Conservation (phyloP, 1,284 basidiomycete species). For the Ceratobasidium sp. region DNA sequence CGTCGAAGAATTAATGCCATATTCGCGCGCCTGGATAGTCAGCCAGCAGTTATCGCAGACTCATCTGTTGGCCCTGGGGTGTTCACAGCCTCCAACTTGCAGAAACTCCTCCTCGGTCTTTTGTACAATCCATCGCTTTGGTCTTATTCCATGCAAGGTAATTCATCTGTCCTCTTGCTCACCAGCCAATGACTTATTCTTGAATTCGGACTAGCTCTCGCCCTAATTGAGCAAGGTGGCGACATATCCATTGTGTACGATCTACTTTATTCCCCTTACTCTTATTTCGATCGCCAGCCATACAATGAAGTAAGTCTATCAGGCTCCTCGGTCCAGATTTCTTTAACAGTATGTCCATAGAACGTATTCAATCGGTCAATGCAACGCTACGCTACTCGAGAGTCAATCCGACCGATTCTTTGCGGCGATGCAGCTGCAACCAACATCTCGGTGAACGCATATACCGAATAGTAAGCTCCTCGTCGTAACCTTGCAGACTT, state of each 20-base stretch:
- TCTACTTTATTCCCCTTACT: too few relatives aligned
- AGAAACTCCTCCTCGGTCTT: background rate
- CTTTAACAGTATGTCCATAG: background rate
- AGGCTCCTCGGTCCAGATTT: background rate
- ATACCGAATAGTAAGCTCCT: slow-evolving; percentile 23
- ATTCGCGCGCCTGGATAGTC: background rate
- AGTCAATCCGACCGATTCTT: slow-evolving; percentile 4
- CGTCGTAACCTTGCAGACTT: too few relatives aligned
- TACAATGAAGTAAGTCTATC: background rate
- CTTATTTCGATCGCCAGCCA: background rate
- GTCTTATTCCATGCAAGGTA: background rate
- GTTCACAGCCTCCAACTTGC: slow-evolving; percentile 8
- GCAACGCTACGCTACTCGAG: background rate
- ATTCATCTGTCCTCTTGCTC: background rate
- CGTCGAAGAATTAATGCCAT: slow-evolving; percentile 8
- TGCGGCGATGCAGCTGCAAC: slow-evolving; percentile 12
- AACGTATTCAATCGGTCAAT: slow-evolving; percentile 36
- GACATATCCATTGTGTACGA: too few relatives aligned
- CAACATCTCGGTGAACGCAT: slow-evolving; percentile 8
- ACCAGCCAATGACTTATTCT: too few relatives aligned
- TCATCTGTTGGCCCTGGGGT: slow-evolving; percentile 13
- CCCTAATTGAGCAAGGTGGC: too few relatives aligned
- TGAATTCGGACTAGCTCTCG: too few relatives aligned
- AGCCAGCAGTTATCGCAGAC: slow-evolving; percentile 4
- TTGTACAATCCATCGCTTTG: background rate